phyloP scores from a whole-genome alignment of 2,329 filamentous ascomycete genomes.

The Alternaria longipes region DNA sequence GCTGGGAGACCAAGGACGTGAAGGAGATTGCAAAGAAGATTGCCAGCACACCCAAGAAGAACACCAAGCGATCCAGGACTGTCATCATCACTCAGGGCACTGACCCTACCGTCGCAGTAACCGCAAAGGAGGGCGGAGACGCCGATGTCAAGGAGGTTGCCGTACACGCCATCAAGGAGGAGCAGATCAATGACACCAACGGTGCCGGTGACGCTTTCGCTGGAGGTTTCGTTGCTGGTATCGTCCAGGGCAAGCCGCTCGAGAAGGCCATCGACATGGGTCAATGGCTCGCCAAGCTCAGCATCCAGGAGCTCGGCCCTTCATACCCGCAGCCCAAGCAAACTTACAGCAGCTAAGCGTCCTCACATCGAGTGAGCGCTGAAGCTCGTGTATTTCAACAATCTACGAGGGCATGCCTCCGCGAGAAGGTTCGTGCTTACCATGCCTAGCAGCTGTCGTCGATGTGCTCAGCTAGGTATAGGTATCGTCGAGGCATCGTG shows the following conservation, averaged over 20 bases:
- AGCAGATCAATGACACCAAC: slow-evolving; percentile 93
- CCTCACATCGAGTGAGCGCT: slow-evolving; percentile 36
- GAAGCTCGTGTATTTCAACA: slow-evolving; percentile 54
- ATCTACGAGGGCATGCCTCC: slow-evolving; percentile 44
- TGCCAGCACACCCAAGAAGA: slow-evolving; percentile 91
- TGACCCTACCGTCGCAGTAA: slow-evolving; percentile 84
- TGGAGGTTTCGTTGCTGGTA: slow-evolving; percentile 88
- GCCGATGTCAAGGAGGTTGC: slow-evolving; percentile 77
- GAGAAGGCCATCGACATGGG: slow-evolving; percentile 86
- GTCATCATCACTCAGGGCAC: slow-evolving; percentile 97
- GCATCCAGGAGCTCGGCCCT: slow-evolving; percentile 94
- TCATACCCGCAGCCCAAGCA: slow-evolving; percentile 68
- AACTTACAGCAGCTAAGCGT: slow-evolving; percentile 51
- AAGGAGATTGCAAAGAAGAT: slow-evolving; percentile 85
- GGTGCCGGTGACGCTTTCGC: slow-evolving; percentile 97
- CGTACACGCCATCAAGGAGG: slow-evolving; percentile 79
- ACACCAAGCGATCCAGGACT: slow-evolving; percentile 80
- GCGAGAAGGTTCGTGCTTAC: slow-evolving; percentile 8
- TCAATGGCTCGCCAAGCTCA: slow-evolving; percentile 93
- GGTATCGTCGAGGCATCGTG: slow-evolving; percentile 6
- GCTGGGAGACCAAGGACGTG: slow-evolving; percentile 76
- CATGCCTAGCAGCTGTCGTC: background rate
- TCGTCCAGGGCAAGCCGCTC: slow-evolving; percentile 84
- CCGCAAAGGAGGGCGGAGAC: slow-evolving; percentile 71
- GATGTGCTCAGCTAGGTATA: background rate